Evolutionary conservation across 768 basidiomycete species (phyloP).

Genomic region (Astraeus odoratus): DNA sequence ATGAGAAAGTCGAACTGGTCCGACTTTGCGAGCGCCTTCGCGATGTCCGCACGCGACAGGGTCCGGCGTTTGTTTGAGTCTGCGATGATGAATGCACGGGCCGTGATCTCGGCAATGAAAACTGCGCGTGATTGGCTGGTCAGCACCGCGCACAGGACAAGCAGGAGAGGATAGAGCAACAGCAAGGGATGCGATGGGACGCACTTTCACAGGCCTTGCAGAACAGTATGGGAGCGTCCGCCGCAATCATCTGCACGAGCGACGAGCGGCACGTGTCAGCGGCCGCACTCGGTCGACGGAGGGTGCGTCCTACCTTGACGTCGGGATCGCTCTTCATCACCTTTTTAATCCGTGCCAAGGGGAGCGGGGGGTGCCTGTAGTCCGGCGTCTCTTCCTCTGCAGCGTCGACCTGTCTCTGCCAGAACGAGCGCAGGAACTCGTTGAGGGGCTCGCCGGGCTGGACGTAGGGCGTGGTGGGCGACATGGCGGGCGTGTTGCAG

Average conservation of each 20-base stretch:
- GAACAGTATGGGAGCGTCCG: constrained; percentile 93
- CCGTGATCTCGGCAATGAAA: constrained; percentile 96
- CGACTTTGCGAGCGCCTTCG: constrained; percentile 84
- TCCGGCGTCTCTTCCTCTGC: constrained; percentile 88
- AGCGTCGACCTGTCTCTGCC: constrained; percentile 81
- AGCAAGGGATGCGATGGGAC: constrained; percentile 29
- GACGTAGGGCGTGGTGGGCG: constrained; percentile 53
- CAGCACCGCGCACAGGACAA: constrained; percentile 1
- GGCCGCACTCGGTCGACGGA: too few species aligned
- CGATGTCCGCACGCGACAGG: constrained; percentile 87
- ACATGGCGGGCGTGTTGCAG: constrained; percentile 13
- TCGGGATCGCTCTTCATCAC: constrained; percentile 99
- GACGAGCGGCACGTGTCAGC: too few species aligned
- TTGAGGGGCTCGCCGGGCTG: constrained; percentile 82
- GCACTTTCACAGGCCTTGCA: constrained; percentile 98
- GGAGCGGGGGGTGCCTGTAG: constrained; percentile 81
- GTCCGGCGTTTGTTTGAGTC: constrained; percentile 97
- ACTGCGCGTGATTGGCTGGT: constrained; percentile 56
- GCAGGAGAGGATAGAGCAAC: not conserved
- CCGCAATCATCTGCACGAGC: constrained; percentile 83
- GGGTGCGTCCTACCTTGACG: constrained; percentile 61
- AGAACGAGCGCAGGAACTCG: constrained; percentile 80
- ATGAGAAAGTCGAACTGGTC: constrained; percentile 98
- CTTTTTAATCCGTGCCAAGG: constrained; percentile 95
- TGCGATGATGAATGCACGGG: constrained; percentile 90